phyloP scores from a whole-genome alignment of 129 eudicot genomes.

The Dittrichia graveolens region DNA sequence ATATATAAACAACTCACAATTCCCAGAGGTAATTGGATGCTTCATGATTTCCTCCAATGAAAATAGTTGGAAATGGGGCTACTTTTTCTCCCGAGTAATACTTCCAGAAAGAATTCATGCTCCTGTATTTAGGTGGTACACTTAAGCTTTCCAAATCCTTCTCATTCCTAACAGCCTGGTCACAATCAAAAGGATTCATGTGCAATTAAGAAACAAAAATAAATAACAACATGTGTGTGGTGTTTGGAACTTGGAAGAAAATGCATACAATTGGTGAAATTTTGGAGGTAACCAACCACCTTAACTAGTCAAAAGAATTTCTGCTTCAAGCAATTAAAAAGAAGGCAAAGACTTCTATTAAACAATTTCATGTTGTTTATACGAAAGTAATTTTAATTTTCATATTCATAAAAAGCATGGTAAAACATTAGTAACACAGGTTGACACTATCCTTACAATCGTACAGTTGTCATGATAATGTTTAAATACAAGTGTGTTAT shows the following conservation, averaged over 20 bases:
- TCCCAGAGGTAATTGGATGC: conserved; percentile 98
- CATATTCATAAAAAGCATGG: too few species aligned
- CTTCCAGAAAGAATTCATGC: conserved; percentile 91
- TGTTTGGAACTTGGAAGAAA: background rate
- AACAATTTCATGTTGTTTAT: background rate
- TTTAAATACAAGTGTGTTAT: too few species aligned
- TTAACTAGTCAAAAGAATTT: background rate
- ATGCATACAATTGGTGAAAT: background rate
- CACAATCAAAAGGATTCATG: background rate
- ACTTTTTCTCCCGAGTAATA: conserved; percentile 88
- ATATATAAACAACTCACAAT: conserved; percentile 52
- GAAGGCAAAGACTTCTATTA: background rate
- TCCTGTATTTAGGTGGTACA: conserved; percentile 62
- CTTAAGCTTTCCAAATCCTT: conserved; percentile 80
- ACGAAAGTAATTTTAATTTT: too few species aligned
- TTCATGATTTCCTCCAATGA: conserved; percentile 98
- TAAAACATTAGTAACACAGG: too few species aligned
- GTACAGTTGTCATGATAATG: too few species aligned
- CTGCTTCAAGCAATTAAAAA: background rate
- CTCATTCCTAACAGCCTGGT: conserved; percentile 91
- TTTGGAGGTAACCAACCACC: background rate
- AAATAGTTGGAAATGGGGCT: conserved; percentile 87
- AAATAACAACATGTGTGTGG: background rate
- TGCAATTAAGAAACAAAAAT: background rate
- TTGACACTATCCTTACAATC: too few species aligned